Evolutionary conservation across 306 rosid species (phyloP).

Genomic region (Alnus rubra): DNA sequence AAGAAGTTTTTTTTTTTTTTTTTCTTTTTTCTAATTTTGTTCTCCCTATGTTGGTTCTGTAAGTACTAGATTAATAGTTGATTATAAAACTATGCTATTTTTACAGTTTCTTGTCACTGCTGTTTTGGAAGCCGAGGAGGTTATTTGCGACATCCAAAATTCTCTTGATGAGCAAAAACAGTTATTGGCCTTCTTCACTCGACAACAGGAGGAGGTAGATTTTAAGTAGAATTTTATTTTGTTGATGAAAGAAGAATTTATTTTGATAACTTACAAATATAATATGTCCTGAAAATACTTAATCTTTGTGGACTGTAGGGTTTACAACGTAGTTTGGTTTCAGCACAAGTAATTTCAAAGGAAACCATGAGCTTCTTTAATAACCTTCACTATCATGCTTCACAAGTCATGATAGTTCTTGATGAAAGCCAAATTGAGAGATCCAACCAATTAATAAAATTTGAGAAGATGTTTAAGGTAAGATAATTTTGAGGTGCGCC

Average conservation of each 20-base stretch:
- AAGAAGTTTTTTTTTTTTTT: background rate
- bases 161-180: slow-evolving; percentile 78
- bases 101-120: slow-evolving; percentile 68
- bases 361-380: slow-evolving; percentile 59
- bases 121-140: slow-evolving; percentile 67
- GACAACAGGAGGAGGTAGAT: slow-evolving; percentile 73
- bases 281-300: slow-evolving; percentile 17
- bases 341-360: slow-evolving; percentile 62
- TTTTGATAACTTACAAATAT: background rate
- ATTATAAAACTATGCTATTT: slow-evolving; percentile 22
- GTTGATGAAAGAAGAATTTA: background rate
- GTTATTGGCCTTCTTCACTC: slow-evolving; percentile 51
- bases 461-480: slow-evolving; percentile 86
- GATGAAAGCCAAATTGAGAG: slow-evolving; percentile 66
- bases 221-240: slow-evolving; percentile 18
- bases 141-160: slow-evolving; percentile 54
- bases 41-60: background rate
- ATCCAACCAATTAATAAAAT: slow-evolving; percentile 49
- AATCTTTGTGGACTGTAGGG: slow-evolving; percentile 49
- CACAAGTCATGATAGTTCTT: slow-evolving; percentile 49
- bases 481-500: background rate
- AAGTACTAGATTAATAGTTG: background rate
- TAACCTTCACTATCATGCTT: slow-evolving; percentile 59
- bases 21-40: background rate
- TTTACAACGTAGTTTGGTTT: slow-evolving; percentile 55